These are phyloP conservation scores for Breynia disticha DNA, from an alignment of 441 rosid species.

Conservation along the genomic window DNA sequence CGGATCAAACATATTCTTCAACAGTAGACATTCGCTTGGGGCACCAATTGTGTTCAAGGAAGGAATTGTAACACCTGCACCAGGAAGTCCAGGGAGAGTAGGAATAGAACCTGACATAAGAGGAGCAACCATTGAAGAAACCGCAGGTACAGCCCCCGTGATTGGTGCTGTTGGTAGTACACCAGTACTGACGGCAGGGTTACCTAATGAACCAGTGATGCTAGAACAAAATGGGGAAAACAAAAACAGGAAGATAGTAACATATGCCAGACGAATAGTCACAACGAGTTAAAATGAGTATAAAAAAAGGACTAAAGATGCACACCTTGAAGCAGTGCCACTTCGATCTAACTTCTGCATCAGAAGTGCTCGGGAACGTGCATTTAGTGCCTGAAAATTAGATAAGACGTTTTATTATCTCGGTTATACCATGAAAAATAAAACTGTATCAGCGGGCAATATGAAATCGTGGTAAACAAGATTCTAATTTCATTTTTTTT, in stretches of 20 bases:
- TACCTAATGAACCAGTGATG: slow-evolving; percentile 26
- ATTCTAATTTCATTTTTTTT: too few relatives aligned
- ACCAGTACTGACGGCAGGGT: slow-evolving; percentile 31
- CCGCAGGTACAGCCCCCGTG: slow-evolving; percentile 30
- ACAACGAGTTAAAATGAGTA: slow-evolving; percentile 6
- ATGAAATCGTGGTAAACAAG: background rate
- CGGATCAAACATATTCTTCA: slow-evolving; percentile 98
- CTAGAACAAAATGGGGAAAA: slow-evolving; percentile 20
- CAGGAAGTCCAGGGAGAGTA: slow-evolving; percentile 39
- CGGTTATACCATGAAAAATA: background rate
- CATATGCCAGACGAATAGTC: background rate
- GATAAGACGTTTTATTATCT: slow-evolving; percentile 5
- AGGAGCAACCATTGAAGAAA: slow-evolving; percentile 46
- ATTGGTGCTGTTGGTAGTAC: slow-evolving; percentile 34
- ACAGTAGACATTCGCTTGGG: slow-evolving; percentile 77
- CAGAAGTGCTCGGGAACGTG: slow-evolving; percentile 76
- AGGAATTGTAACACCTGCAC: slow-evolving; percentile 38
- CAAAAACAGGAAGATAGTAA: background rate
- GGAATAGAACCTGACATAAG: slow-evolving; percentile 41
- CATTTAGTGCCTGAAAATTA: slow-evolving; percentile 67
- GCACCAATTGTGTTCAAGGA: slow-evolving; percentile 48
- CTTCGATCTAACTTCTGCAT: slow-evolving; percentile 93
- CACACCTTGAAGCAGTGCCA: slow-evolving; percentile 71
- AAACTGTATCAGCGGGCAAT: background rate
- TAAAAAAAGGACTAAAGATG: slow-evolving; percentile 6